Base-by-base conservation (phyloP, 108 stramenopile genomes). In the Hondaea fermentalgiana region DNA sequence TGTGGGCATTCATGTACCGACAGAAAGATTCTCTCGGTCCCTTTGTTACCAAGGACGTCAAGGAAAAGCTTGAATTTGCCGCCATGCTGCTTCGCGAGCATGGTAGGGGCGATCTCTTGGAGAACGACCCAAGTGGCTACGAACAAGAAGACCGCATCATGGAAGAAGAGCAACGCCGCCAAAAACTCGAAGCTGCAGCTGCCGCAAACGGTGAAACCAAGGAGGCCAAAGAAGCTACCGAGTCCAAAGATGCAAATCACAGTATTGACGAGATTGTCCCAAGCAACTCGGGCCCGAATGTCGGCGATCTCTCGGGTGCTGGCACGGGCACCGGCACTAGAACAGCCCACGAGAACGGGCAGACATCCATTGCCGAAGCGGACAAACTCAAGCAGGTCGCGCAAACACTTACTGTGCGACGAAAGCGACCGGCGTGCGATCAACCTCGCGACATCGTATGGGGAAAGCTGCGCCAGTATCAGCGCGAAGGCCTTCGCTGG, bases 401-500 rank as follows among this genome's bases (percentile, higher is more conserved):
- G 14, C 64, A 69, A 17, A 69, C 35, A 8, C 64, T 69, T 3
- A 69, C 64, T 1, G 17, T 69, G 25, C 64, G 64, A 12, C 64
- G 64, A 8, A 69, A 69, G 42, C 64, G 64, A 12, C 64, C 64
- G 10, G 64, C 64, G 42, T 69, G 64, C 25, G 64, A 69, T 12
- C 87, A 88, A 25, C 87, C 87, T 17, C 25, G 42, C 25, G 64
- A 69, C 42, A 69, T 69, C 64, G 89, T 69, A 8, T 69, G 90
- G 4, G 93, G 93, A 3, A 72, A 55, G 19, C 90, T 93, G 45
- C 92, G 92, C 91, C 72, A 53, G 21, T 98, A 89, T 91, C 97
- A 95, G 89, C 89, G 94, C 88, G 94, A 94, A 60, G 94, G 95
- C 3, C 55, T 94, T 5, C 72, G 92, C 35, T 99, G 98, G 98